These are phyloP conservation scores for Calamus simplicifolius DNA, from an alignment of 176 grass and related monocot species.

Conservation along the genomic window DNA sequence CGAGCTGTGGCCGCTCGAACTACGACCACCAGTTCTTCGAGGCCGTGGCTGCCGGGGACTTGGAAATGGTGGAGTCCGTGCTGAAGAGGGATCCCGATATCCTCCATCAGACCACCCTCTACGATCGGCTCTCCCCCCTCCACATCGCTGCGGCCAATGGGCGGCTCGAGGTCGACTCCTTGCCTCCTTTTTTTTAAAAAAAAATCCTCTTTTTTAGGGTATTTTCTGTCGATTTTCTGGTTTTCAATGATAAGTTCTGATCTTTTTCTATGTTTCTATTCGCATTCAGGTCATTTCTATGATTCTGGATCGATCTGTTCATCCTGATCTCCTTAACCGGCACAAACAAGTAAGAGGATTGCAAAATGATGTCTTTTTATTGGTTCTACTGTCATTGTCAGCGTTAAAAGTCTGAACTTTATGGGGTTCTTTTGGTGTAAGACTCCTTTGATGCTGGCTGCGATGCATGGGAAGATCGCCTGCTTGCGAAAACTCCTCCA, in stretches of 20 bases:
- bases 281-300: not conserved
- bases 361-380: not conserved
- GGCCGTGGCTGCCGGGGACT: not conserved
- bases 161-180: not conserved
- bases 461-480: slow-evolving; percentile 10
- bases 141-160: slow-evolving; percentile 15
- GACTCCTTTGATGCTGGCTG: slow-evolving; percentile 20
- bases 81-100: not conserved
- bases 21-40: slow-evolving; percentile 4
- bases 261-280: not conserved
- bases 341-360: slow-evolving; percentile 4
- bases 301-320: slow-evolving; percentile 1
- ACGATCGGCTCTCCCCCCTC: slow-evolving; percentile 6
- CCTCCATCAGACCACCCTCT: slow-evolving; percentile 4
- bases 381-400: not conserved
- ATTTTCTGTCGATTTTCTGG: too few species aligned
- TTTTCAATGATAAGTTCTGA: too few species aligned
- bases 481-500: slow-evolving; percentile 14
- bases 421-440: not conserved
- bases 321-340: slow-evolving; percentile 5
- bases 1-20: slow-evolving; percentile 3
- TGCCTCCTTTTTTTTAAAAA: not conserved
- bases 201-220: not conserved
- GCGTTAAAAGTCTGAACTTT: not conserved
- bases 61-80: not conserved